Conservation (phyloP, 139 green algal genomes). For the Tetraselmis chui region DNA sequence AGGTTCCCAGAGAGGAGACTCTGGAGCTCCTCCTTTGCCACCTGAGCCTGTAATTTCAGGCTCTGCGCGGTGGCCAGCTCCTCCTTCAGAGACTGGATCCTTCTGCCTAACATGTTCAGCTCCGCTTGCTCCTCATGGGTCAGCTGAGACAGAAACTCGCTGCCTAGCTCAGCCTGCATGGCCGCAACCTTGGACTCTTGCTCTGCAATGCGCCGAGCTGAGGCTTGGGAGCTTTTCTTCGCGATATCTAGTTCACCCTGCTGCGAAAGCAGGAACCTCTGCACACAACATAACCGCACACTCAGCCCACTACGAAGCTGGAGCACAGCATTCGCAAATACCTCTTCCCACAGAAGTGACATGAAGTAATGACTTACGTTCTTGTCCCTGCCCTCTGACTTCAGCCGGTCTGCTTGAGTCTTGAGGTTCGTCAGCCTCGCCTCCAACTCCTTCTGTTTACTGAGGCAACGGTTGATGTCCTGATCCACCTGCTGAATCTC, state of each 20-base stretch:
- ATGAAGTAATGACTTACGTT: neutral
- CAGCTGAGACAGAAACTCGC: constrained; percentile 47
- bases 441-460: constrained; percentile 45
- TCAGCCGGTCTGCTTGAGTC: neutral
- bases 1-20: neutral
- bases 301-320: neutral
- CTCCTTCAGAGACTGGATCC: constrained; percentile 17
- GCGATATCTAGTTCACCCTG: neutral
- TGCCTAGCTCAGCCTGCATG: constrained; percentile 49
- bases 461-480: constrained; percentile 27
- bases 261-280: neutral
- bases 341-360: no score
- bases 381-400: neutral
- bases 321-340: no score
- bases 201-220: neutral
- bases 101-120: constrained; percentile 23
- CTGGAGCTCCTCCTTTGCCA: constrained; percentile 4
- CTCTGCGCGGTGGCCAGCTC: constrained; percentile 19
- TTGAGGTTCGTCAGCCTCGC: constrained; percentile 24
- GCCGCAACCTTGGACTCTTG: constrained; percentile 29
- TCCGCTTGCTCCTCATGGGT: constrained; percentile 54
- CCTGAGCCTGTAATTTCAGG: neutral
- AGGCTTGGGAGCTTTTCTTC: neutral
- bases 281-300: no score
- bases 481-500: constrained; percentile 26